Conservation (phyloP, 2,329 filamentous ascomycete species). For the Neonectria neomacrospora region DNA sequence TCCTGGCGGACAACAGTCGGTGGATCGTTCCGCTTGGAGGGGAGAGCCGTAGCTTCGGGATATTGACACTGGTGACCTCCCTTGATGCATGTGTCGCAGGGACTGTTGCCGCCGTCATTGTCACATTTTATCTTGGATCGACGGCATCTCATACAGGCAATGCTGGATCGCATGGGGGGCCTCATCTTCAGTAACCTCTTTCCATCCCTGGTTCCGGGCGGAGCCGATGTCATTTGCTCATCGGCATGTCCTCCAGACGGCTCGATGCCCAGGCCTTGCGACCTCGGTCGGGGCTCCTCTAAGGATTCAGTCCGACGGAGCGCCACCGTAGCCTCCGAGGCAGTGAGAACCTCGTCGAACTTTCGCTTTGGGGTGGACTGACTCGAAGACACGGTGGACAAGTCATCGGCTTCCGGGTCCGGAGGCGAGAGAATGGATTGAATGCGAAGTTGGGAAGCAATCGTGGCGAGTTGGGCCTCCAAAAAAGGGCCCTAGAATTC, state of each 20-base stretch:
- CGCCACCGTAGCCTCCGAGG: slow-evolving; percentile 22
- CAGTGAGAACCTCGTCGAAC: slow-evolving; percentile 29
- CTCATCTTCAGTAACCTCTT: slow-evolving; percentile 42
- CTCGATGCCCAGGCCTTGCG: slow-evolving; percentile 26
- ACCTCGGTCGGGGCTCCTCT: slow-evolving; percentile 17
- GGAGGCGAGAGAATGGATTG: slow-evolving; percentile 62
- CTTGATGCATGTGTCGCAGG: slow-evolving; percentile 79
- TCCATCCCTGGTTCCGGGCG: slow-evolving; percentile 22
- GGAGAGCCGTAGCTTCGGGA: slow-evolving; percentile 57
- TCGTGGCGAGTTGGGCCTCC: slow-evolving; percentile 58
- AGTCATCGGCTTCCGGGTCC: slow-evolving; percentile 54
- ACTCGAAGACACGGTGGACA: slow-evolving; percentile 35
- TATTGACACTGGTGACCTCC: slow-evolving; percentile 79
- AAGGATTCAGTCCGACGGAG: slow-evolving; percentile 17
- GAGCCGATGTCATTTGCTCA: slow-evolving; percentile 15
- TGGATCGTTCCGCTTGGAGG: slow-evolving; percentile 57
- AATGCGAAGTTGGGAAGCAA: slow-evolving; percentile 62
- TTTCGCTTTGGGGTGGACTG: slow-evolving; percentile 35
- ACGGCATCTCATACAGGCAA: slow-evolving; percentile 80
- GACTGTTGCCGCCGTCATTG: slow-evolving; percentile 77
- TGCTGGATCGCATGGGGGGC: slow-evolving; percentile 77
- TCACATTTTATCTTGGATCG: slow-evolving; percentile 89
- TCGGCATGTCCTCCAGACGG: slow-evolving; percentile 26
- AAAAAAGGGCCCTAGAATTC: slow-evolving; percentile 24
- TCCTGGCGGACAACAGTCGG: slow-evolving; percentile 53